Percentiles rank a stretch among this genome's conserved stretches.
Conservation (phyloP, 1,139 yeast species). For the Yamadazyma mexicana region DNA sequence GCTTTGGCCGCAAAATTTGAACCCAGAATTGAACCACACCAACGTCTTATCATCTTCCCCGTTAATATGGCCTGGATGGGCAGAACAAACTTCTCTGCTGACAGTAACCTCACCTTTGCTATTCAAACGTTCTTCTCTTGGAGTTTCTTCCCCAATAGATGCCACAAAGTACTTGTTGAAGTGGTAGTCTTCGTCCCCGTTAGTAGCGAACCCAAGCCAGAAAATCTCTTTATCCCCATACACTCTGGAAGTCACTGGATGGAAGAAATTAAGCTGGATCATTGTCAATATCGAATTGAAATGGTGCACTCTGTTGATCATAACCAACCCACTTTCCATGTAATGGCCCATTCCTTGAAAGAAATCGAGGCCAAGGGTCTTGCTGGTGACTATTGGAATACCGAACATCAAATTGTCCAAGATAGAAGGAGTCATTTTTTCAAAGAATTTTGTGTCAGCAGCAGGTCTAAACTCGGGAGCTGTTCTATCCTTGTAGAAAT, state of each 20-base stretch:
- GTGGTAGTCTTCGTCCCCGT: slow-evolving; percentile 34
- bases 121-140: slow-evolving; percentile 20
- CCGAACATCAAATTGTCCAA: slow-evolving; percentile 31
- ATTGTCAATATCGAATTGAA: slow-evolving; percentile 29
- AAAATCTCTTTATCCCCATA: slow-evolving; percentile 39
- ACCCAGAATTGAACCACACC: slow-evolving; percentile 38
- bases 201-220: slow-evolving; percentile 33
- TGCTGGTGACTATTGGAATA: slow-evolving; percentile 27
- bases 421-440: slow-evolving; percentile 28
- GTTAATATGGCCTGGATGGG: slow-evolving; percentile 45
- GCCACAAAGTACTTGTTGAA: slow-evolving; percentile 31
- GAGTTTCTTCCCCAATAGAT: slow-evolving; percentile 30
- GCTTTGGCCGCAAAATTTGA: slow-evolving; percentile 31
- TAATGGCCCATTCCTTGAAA: slow-evolving; percentile 31
- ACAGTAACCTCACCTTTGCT: slow-evolving; percentile 20
- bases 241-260: slow-evolving; percentile 24
- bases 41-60: slow-evolving; percentile 31
- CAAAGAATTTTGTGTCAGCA: slow-evolving; percentile 25
- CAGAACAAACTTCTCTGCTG: slow-evolving; percentile 39
- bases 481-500: slow-evolving; percentile 32
- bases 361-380: slow-evolving; percentile 23
- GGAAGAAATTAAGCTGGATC: slow-evolving; percentile 28
- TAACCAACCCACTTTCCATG: slow-evolving; percentile 36
- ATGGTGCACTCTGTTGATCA: slow-evolving; percentile 29
- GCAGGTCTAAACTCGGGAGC: slow-evolving; percentile 27